A percentile compares a stretch with the other conserved stretches of the same genome.
Evolutionary conservation across 2,329 filamentous ascomycete genomes (phyloP).

Genomic region (Hypoxylon rubiginosum): DNA sequence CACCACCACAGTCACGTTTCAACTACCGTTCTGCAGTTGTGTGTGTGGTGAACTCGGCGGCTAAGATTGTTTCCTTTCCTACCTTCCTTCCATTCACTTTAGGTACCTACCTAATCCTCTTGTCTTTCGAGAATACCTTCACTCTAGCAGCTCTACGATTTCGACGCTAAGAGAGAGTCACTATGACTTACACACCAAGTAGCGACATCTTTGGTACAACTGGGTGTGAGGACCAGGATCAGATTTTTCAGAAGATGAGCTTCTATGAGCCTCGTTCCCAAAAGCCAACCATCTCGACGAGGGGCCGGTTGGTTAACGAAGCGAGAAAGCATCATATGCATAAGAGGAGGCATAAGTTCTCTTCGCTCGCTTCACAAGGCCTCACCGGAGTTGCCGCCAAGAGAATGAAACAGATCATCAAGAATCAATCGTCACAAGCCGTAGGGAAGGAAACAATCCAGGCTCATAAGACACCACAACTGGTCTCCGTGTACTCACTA

Average conservation of each 20-base stretch:
- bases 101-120: no score
- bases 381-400: neutral
- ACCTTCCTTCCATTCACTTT: no score
- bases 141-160: neutral
- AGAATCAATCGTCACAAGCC: neutral
- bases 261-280: neutral
- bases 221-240: neutral
- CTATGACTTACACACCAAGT: neutral
- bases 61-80: neutral
- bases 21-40: neutral
- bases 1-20: neutral
- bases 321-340: neutral
- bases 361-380: neutral
- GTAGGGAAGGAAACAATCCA: neutral
- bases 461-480: neutral
- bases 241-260: neutral
- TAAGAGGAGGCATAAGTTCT: neutral
- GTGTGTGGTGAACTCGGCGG: neutral
- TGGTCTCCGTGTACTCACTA: neutral
- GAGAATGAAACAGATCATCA: neutral
- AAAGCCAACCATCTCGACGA: neutral
- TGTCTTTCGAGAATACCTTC: no score
- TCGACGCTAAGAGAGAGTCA: no score
- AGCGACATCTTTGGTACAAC: neutral
- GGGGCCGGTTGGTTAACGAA: neutral